Evolutionary conservation across 805 yeast species (phyloP).

Genomic region (Candida jianshihensis): DNA sequence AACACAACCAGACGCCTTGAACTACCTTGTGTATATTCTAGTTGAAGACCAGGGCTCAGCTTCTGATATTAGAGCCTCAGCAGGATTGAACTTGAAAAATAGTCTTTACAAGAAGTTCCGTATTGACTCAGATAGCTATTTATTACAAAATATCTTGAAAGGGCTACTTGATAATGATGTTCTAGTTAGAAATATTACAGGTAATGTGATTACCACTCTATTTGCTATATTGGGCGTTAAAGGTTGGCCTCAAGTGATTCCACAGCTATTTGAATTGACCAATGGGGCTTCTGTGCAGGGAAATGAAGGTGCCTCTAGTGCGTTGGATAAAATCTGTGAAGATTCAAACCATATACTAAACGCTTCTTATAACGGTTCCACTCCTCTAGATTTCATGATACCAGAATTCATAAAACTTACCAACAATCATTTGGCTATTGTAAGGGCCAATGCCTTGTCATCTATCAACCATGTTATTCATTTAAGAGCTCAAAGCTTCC

Average conservation of each 20-base stretch:
- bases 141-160: conserved; percentile 30
- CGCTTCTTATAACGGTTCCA: conserved; percentile 52
- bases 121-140: conserved; percentile 25
- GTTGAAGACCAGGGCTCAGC: conserved; percentile 42
- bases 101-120: conserved; percentile 40
- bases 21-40: conserved; percentile 68
- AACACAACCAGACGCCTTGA: conserved; percentile 68
- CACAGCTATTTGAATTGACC: conserved; percentile 58
- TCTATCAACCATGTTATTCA: conserved; percentile 76
- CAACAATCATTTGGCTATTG: conserved; percentile 34
- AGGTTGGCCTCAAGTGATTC: conserved; percentile 71
- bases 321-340: conserved; percentile 84
- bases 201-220: conserved; percentile 81
- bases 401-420: conserved; percentile 55
- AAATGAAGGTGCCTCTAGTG: conserved; percentile 68
- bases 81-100: conserved; percentile 83
- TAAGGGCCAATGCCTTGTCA: conserved; percentile 56
- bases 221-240: conserved; percentile 62
- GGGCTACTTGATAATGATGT: conserved; percentile 46
- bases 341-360: conserved; percentile 69
- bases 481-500: conserved; percentile 57
- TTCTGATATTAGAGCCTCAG: conserved; percentile 72
- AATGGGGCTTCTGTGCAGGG: conserved; percentile 35
- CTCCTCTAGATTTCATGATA: conserved; percentile 63
- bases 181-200: conserved; percentile 82